Conservation (phyloP, 345 rosid genomes). For the Bruguiera gymnorhiza region DNA sequence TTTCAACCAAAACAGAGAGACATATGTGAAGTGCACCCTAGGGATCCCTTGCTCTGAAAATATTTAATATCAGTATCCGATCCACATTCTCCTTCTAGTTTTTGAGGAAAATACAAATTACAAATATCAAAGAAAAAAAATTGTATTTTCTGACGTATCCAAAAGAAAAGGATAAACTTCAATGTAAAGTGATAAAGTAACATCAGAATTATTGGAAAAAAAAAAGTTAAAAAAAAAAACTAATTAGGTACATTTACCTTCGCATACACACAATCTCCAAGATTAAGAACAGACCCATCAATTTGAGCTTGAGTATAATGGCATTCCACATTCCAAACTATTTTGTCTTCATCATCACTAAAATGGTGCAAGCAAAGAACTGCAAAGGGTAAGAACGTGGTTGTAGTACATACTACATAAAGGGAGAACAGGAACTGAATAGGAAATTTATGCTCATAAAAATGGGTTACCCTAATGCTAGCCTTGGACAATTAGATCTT, state of each 20-base stretch:
- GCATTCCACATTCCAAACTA: slow-evolving; percentile 75
- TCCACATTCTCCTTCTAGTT: too few species aligned
- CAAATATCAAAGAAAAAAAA: too few species aligned
- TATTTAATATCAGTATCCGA: too few species aligned
- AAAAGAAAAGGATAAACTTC: background rate
- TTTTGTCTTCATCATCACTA: slow-evolving; percentile 44
- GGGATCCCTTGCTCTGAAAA: too few species aligned
- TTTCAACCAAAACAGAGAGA: too few species aligned
- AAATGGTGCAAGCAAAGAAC: slow-evolving; percentile 5
- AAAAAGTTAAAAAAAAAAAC: background rate
- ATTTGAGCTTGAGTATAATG: slow-evolving; percentile 76
- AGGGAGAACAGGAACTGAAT: slow-evolving; percentile 15
- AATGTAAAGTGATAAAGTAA: background rate
- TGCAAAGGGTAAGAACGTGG: background rate
- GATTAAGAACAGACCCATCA: slow-evolving; percentile 40
- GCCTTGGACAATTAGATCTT: slow-evolving; percentile 33
- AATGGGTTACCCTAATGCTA: slow-evolving; percentile 38
- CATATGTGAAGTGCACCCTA: too few species aligned
- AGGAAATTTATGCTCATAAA: slow-evolving; percentile 14
- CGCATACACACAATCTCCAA: slow-evolving; percentile 73
- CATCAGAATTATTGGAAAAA: background rate
- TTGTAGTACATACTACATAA: background rate
- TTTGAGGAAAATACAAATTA: too few species aligned
- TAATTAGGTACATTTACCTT: slow-evolving; percentile 47
- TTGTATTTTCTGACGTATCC: too few species aligned